Evolutionary conservation across 108 stramenopile genomes (phyloP).

Genomic region (Stephanodiscus triporus): DNA sequence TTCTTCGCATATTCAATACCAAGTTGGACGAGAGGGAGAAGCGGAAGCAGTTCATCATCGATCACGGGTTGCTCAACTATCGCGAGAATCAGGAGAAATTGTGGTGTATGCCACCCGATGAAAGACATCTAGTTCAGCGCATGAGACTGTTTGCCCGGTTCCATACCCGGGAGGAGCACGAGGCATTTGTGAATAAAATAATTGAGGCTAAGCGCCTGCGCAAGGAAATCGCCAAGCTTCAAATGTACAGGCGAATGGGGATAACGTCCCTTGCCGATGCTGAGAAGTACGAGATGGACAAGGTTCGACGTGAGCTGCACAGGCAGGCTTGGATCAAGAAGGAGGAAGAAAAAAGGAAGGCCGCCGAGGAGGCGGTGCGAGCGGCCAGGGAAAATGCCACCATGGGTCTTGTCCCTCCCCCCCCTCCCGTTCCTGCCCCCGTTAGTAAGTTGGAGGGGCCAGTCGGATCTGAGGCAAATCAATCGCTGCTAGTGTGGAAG

Average conservation of each 20-base stretch:
- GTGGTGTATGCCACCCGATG: conserved; percentile 73
- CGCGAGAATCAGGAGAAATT: conserved; percentile 73
- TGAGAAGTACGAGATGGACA: conserved; percentile 87
- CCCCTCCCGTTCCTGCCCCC: background rate
- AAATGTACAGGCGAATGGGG: conserved; percentile 90
- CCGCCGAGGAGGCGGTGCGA: conserved; percentile 45
- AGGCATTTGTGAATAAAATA: conserved; percentile 80
- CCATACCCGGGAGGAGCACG: conserved; percentile 87
- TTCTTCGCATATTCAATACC: conserved; percentile 87
- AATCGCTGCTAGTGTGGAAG: conserved; percentile 40
- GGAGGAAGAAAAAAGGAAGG: conserved; percentile 56
- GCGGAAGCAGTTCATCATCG: conserved; percentile 84
- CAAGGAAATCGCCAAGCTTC: conserved; percentile 94
- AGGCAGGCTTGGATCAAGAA: conserved; percentile 63
- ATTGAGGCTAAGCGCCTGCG: conserved; percentile 84
- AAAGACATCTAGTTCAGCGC: conserved; percentile 87
- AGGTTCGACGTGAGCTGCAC: conserved; percentile 77
- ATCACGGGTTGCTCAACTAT: conserved; percentile 81
- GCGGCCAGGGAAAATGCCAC: conserved; percentile 38
- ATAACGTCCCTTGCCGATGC: conserved; percentile 81
- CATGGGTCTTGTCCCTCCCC: conserved; percentile 1
- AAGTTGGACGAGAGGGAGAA: conserved; percentile 89
- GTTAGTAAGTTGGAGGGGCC: conserved; percentile 12
- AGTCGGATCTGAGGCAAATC: conserved; percentile 34
- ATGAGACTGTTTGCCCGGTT: conserved; percentile 93